Evolutionary conservation across 2,329 filamentous ascomycete genomes (phyloP).

Genomic region (Botrytis cinerea): DNA sequence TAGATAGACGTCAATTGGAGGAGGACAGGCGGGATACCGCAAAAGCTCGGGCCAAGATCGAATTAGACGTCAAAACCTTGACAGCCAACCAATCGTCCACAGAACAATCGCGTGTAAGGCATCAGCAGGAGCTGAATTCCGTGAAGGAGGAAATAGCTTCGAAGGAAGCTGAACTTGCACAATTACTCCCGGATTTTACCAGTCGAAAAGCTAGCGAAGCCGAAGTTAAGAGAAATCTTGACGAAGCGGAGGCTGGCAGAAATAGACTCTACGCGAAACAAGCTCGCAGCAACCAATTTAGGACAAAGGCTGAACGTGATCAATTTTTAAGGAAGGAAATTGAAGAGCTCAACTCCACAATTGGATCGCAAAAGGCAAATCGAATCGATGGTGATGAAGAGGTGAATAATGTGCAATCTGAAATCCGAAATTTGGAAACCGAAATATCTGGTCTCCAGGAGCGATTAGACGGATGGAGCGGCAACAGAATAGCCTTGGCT

Average conservation of each 20-base stretch:
- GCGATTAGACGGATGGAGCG: slow-evolving; percentile 76
- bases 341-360: slow-evolving; percentile 71
- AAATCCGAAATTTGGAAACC: slow-evolving; percentile 71
- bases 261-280: slow-evolving; percentile 90
- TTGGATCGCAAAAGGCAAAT: slow-evolving; percentile 81
- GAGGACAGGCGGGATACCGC: slow-evolving; percentile 84
- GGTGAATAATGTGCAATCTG: slow-evolving; percentile 67
- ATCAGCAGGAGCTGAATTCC: slow-evolving; percentile 69
- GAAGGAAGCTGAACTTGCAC: slow-evolving; percentile 74
- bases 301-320: slow-evolving; percentile 85
- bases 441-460: slow-evolving; percentile 71
- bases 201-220: slow-evolving; percentile 72
- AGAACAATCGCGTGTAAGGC: slow-evolving; percentile 70
- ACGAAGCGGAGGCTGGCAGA: slow-evolving; percentile 72
- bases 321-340: slow-evolving; percentile 80
- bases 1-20: slow-evolving; percentile 85
- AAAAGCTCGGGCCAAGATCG: slow-evolving; percentile 78
- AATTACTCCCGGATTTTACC: slow-evolving; percentile 76
- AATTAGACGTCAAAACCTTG: slow-evolving; percentile 80
- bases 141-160: slow-evolving; percentile 73
- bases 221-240: slow-evolving; percentile 68
- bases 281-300: slow-evolving; percentile 82
- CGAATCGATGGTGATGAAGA: slow-evolving; percentile 83
- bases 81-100: slow-evolving; percentile 79
- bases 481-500: slow-evolving; percentile 69